Conservation (phyloP, 2,329 filamentous ascomycete genomes). For the Gyromitra esculenta region DNA sequence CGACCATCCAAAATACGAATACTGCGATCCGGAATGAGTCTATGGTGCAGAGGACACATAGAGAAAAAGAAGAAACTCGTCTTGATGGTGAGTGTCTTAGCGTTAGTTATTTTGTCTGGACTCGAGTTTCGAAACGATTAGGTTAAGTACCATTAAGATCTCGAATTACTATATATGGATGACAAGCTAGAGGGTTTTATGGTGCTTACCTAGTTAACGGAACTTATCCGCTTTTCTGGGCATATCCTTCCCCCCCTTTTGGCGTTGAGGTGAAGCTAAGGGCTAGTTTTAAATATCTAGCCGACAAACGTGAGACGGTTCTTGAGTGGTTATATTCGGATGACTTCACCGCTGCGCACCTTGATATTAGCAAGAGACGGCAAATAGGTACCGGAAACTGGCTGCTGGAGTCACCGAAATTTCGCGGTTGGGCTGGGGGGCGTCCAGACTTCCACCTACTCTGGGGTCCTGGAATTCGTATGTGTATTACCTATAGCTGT, state of each 20-base stretch:
- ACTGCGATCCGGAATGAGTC: not conserved
- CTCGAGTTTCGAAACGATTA: no score
- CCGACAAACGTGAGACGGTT: not conserved
- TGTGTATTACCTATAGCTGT: not conserved
- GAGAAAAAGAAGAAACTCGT: not conserved
- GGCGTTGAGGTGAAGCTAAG: not conserved
- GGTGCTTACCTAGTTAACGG: no score
- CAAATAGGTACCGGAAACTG: slow-evolving; percentile 17
- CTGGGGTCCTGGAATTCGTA: slow-evolving; percentile 26
- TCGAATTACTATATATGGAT: no score
- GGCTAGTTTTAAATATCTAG: not conserved
- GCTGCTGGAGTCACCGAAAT: slow-evolving; percentile 5
- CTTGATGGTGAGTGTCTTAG: not conserved
- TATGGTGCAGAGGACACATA: not conserved
- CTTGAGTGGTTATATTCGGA: slow-evolving; percentile 18
- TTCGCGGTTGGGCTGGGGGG: not conserved
- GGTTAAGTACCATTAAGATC: no score
- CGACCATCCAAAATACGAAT: not conserved
- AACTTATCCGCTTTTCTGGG: no score
- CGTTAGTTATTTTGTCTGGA: no score
- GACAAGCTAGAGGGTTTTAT: no score
- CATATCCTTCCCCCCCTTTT: not conserved
- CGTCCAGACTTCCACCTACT: not conserved
- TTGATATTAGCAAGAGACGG: slow-evolving; percentile 11
- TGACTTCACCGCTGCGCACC: slow-evolving; percentile 1